Evolutionary conservation across 31 red algal species (phyloP).

Genomic region (Asparagopsis taxiformis): DNA sequence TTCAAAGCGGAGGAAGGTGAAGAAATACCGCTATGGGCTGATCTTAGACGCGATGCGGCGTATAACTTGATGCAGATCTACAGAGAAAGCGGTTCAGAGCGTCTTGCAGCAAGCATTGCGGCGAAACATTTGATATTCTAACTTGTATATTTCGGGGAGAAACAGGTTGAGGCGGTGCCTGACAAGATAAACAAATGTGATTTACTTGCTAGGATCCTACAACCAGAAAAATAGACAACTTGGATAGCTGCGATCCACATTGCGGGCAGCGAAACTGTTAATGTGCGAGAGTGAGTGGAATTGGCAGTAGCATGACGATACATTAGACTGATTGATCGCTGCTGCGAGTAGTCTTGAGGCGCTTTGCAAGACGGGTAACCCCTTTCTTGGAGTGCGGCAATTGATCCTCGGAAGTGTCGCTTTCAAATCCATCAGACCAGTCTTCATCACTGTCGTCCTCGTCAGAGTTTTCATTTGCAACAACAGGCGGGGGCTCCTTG

Average conservation of each 20-base stretch:
- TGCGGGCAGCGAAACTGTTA: no score
- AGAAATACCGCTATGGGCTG: conserved; percentile 11
- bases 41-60: conserved; percentile 40
- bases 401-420: conserved; percentile 44
- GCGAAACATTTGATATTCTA: conserved; percentile 21
- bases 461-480: not conserved
- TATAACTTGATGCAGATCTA: conserved; percentile 60
- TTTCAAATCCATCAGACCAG: conserved; percentile 60
- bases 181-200: no score
- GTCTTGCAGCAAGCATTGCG: conserved; percentile 16
- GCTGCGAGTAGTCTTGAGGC: conserved; percentile 46
- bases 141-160: no score
- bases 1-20: conserved; percentile 4
- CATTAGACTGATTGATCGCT: no score
- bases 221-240: no score
- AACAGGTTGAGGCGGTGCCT: no score
- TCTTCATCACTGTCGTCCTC: conserved; percentile 36
- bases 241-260: no score
- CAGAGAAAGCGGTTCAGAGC: conserved; percentile 6
- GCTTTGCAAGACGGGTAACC: conserved; percentile 42
- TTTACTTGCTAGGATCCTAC: no score
- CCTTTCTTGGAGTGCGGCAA: conserved; percentile 16
- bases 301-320: no score
- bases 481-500: not conserved
- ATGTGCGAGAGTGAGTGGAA: no score